A percentile compares a stretch with the other conserved stretches of the same genome.
These are phyloP conservation scores for Backusella luteola DNA, from an alignment of 192 early-diverging fungal species.

Conservation along the genomic window DNA sequence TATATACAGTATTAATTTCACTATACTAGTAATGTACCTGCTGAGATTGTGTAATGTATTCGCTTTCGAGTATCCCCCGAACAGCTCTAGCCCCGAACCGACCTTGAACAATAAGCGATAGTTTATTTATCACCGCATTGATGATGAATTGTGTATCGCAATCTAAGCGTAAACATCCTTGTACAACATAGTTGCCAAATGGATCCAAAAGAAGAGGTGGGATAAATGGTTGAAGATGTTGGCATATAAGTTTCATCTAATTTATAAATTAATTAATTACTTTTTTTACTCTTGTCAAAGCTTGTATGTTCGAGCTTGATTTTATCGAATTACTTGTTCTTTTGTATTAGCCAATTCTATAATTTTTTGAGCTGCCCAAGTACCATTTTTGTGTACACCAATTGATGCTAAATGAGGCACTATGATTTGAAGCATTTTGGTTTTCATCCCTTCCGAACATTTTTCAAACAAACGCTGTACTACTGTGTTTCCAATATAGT, in stretches of 20 bases:
- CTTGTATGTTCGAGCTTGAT: neutral
- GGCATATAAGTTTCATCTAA: slow-evolving; percentile 55
- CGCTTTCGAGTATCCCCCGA: slow-evolving; percentile 85
- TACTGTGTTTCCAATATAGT: slow-evolving; percentile 96
- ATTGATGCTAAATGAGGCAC: slow-evolving; percentile 84
- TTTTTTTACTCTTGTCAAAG: neutral
- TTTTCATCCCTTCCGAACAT: slow-evolving; percentile 61
- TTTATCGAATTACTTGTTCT: neutral
- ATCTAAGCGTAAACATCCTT: slow-evolving; percentile 85
- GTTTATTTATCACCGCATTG: slow-evolving; percentile 81
- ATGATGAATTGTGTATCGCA: slow-evolving; percentile 78
- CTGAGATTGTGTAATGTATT: slow-evolving; percentile 73
- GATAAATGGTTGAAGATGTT: slow-evolving; percentile 63
- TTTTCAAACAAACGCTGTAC: slow-evolving; percentile 89
- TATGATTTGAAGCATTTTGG: slow-evolving; percentile 71
- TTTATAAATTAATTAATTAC: slow-evolving; percentile 42
- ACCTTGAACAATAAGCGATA: slow-evolving; percentile 80
- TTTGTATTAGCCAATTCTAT: slow-evolving; percentile 72
- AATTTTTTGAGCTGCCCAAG: slow-evolving; percentile 96
- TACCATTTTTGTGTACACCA: slow-evolving; percentile 96
- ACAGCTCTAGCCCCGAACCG: slow-evolving; percentile 91
- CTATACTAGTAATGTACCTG: slow-evolving; percentile 36
- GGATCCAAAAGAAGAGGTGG: slow-evolving; percentile 90
- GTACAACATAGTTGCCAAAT: slow-evolving; percentile 97
- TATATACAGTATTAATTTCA: neutral